These are phyloP conservation scores for Penicillium sp. DNA, from an alignment of 2,329 filamentous ascomycete genomes.

Conservation along the genomic window DNA sequence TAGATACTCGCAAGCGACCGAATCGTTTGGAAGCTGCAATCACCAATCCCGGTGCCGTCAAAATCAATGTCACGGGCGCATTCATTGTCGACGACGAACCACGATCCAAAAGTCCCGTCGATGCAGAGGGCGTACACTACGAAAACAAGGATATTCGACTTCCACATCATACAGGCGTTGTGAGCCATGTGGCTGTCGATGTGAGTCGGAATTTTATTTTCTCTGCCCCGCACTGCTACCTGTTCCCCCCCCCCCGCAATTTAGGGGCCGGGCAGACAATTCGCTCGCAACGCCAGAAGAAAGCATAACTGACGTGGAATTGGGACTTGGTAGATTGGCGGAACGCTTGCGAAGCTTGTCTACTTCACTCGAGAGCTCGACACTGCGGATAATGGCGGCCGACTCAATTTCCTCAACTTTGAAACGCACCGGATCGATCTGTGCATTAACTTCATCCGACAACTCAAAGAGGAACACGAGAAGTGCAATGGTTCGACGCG, in stretches of 20 bases:
- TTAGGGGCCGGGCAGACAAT: background rate
- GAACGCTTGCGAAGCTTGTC: constrained; percentile 91
- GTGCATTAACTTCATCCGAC: constrained; percentile 86
- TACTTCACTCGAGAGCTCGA: constrained; percentile 91
- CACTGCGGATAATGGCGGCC: constrained; percentile 75
- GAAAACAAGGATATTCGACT: constrained; percentile 93
- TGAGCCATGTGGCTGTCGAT: constrained; percentile 96
- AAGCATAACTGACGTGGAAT: background rate
- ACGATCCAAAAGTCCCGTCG: constrained; percentile 49
- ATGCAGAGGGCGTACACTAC: constrained; percentile 59
- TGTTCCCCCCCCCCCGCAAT: constrained; percentile 31
- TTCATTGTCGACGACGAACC: constrained; percentile 87
- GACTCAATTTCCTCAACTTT: constrained; percentile 92
- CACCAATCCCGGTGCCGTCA: constrained; percentile 65
- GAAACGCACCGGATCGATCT: constrained; percentile 93
- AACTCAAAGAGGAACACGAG: constrained; percentile 78
- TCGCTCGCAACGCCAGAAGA: background rate
- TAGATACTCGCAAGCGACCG: constrained; percentile 26
- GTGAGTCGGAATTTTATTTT: constrained; percentile 53
- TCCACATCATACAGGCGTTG: constrained; percentile 89
- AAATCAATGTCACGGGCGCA: constrained; percentile 94
- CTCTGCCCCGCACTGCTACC: constrained; percentile 17
- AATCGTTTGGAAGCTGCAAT: constrained; percentile 48
- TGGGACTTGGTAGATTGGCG: constrained; percentile 68
- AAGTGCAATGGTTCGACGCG: constrained; percentile 67